Evolutionary conservation across 2,329 filamentous ascomycete species (phyloP).

Genomic region (Colletotrichum australisinense): DNA sequence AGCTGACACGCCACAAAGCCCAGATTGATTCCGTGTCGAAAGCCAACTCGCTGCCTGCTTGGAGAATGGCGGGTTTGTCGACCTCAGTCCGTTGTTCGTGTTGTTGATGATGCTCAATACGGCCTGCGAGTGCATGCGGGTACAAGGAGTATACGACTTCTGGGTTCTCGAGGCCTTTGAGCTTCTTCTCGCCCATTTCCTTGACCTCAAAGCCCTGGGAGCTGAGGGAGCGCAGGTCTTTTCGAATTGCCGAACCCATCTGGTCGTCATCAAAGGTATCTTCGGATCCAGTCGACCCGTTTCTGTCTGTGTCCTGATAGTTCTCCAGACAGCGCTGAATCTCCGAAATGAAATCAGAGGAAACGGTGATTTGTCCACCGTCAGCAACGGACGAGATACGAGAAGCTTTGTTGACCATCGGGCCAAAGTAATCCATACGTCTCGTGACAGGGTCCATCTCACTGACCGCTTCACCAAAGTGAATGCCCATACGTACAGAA

Average conservation of each 20-base stretch:
- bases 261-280: conserved; percentile 80
- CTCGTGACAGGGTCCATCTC: conserved; percentile 96
- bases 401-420: conserved; percentile 98
- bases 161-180: conserved; percentile 97
- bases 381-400: conserved; percentile 95
- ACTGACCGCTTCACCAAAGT: conserved; percentile 94
- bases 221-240: conserved; percentile 86
- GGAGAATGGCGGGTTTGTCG: conserved; percentile 71
- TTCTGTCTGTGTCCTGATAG: conserved; percentile 86
- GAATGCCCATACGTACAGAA: conserved; percentile 96
- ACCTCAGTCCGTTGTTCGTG: conserved; percentile 55
- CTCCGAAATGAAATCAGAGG: conserved; percentile 95
- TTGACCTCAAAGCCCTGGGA: conserved; percentile 97
- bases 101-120: conserved; percentile 76
- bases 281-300: conserved; percentile 75
- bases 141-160: conserved; percentile 97
- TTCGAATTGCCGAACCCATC: conserved; percentile 81
- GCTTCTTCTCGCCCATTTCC: conserved; percentile 92
- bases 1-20: conserved; percentile 88
- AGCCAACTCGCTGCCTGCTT: conserved; percentile 72
- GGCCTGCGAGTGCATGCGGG: conserved; percentile 85
- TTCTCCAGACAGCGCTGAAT: conserved; percentile 91
- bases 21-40: conserved; percentile 90
- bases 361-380: conserved; percentile 96
- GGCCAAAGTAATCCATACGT: conserved; percentile 99